Base-by-base conservation (phyloP, 108 stramenopile species). In the Nannochloropsis granulata region DNA sequence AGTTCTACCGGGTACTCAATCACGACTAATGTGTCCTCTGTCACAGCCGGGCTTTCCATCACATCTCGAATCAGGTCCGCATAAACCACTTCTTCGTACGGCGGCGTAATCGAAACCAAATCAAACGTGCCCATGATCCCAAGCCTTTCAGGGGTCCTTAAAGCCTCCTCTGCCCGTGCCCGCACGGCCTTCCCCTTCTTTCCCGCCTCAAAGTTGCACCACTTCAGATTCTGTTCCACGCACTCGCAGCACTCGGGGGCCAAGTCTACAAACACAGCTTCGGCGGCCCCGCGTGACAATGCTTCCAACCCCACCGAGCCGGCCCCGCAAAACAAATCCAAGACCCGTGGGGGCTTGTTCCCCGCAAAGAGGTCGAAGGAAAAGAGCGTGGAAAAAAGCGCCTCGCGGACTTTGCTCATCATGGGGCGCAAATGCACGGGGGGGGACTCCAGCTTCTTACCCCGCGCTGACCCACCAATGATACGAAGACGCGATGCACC, bases 331-430 rank as follows among this genome's bases (percentile, higher is more conserved):
- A 98, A 98, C 9, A 95, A 91, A 90, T 98, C 97, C 85, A 98
- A 90, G 24, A 92, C 90, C 43, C 84, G 78, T 2, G 56, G 24
- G 11, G 23, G 26, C 46, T 24, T 85, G 79, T 82, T 81, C 26
- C 79, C 56, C 5, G 34, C 34, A 88, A 95, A 98, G 82, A 98
- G 79, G 12, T 95, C 96, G 89, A 97, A 95, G 44, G 91, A 91
- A 21, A 87, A 92, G 43, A 98, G 91, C 12, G 96, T 96, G 45
- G 92, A 93, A 90, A 93, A 98, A 12, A 97, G 91, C 43, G 97
- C 96, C 90, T 98, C 97, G 78, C 93, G 85, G 14, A 98, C 97
- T 89, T 97, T 98, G 14, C 95, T 95, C 97, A 98, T 98, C 97
- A 98, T 98, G 79, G 97, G 97, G 43, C 97, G 92, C 44, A 98